These are phyloP conservation scores for Tetrastigma voinierianum DNA, from an alignment of 164 flowering plant genomes.

Conservation along the genomic window DNA sequence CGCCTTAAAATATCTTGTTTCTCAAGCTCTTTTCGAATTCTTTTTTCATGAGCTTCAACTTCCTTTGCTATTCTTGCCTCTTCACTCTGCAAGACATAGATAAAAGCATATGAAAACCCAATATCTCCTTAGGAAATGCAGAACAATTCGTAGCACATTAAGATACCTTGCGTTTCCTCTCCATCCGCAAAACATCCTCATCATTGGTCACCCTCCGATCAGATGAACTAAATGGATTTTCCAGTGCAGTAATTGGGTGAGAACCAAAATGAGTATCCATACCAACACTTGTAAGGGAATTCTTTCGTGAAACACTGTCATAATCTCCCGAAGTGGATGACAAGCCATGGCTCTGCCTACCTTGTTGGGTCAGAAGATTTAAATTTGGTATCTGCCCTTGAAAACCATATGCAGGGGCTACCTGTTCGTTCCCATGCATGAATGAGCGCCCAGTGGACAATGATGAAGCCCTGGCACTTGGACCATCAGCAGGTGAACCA, in stretches of 20 bases:
- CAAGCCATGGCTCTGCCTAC: conserved; percentile 41
- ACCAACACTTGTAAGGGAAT: conserved; percentile 30
- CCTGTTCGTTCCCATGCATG: conserved; percentile 51
- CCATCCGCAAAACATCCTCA: conserved; percentile 54
- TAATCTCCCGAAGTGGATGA: conserved; percentile 48
- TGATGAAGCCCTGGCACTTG: conserved; percentile 41
- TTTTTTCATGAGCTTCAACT: conserved; percentile 87
- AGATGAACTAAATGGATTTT: conserved; percentile 47
- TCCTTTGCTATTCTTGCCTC: conserved; percentile 83
- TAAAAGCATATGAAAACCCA: conserved; percentile 1
- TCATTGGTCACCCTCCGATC: conserved; percentile 44
- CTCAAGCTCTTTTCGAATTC: conserved; percentile 86
- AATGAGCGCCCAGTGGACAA: conserved; percentile 38
- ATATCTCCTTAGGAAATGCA: background rate
- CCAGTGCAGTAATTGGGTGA: conserved; percentile 50
- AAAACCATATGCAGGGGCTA: conserved; percentile 42
- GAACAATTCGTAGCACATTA: background rate
- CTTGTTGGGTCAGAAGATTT: conserved; percentile 53
- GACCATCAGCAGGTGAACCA: conserved; percentile 47
- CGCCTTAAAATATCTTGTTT: conserved; percentile 80
- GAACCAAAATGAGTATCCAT: conserved; percentile 43
- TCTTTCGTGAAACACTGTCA: conserved; percentile 43
- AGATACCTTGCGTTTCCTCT: conserved; percentile 83
- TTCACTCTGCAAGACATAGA: conserved; percentile 51
- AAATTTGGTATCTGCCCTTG: conserved; percentile 47